A percentile compares a stretch with the other conserved stretches of the same genome.
These are phyloP conservation scores for Ceratocystis huliohia DNA, from an alignment of 2,329 filamentous ascomycete species.

Conservation along the genomic window DNA sequence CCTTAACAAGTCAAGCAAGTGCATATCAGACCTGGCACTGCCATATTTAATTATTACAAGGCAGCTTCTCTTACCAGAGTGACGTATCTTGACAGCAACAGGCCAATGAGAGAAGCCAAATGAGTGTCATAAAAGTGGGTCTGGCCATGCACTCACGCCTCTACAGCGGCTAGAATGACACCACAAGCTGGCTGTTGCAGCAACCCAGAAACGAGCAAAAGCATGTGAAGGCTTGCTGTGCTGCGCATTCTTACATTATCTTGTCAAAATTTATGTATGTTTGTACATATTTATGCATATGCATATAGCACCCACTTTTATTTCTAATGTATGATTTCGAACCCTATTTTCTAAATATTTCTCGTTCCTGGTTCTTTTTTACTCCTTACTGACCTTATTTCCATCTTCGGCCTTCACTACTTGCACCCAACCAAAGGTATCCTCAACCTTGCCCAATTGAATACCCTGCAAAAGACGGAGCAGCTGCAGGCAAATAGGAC, in stretches of 20 bases:
- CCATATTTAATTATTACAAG: not conserved
- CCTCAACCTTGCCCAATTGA: slow-evolving; percentile 66
- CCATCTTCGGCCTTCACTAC: slow-evolving; percentile 36
- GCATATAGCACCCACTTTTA: not conserved
- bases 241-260: too few relatives aligned
- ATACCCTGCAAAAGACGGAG: slow-evolving; percentile 69
- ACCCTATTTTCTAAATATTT: not conserved
- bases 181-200: not conserved
- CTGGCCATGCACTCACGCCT: not conserved
- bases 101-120: not conserved
- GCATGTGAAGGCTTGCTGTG: too few relatives aligned
- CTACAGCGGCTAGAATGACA: not conserved
- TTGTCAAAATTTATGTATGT: not conserved
- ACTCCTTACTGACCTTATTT: slow-evolving; percentile 28
- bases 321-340: not conserved
- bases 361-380: not conserved
- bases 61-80: not conserved
- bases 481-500: slow-evolving; percentile 59
- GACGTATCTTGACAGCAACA: not conserved
- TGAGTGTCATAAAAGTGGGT: not conserved
- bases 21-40: too few relatives aligned
- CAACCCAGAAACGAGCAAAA: not conserved
- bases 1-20: too few relatives aligned
- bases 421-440: slow-evolving; percentile 61
- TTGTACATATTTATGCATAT: slow-evolving; percentile 1